Evolutionary conservation across 2,329 filamentous ascomycete species (phyloP), one percentile per base, ranked within the genome.

Genomic region (Polytolypa hystricis): DNA sequence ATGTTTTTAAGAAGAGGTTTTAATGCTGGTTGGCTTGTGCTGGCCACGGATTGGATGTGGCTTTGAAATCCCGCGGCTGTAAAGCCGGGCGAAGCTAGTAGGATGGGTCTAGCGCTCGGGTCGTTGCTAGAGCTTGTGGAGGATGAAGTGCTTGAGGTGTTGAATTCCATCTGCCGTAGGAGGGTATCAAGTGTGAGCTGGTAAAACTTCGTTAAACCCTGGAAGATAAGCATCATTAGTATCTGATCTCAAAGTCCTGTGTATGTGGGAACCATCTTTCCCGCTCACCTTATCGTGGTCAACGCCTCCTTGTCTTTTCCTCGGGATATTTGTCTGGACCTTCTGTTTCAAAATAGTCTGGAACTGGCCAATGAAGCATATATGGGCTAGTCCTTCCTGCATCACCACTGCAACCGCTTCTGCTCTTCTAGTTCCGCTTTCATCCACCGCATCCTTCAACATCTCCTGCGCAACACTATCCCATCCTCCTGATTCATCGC

Each of bases 331-430:
- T 48, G 63, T 60, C 46, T 68, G 65, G 17, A 69, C 52, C 38
- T 64, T 66, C 42, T 69, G 66, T 48, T 65, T 65, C 38, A 69
- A 42, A 32, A 69, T 58, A 8, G 66, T 69, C 45, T 66, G 64
- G 27, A 63, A 64, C 36, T 67, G 65, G 3, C 65, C 67, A 40
- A 69, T 62, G 39, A 69, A 66, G 42, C 64, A 67, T n/a, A 69
- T 65, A 51, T 68, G 65, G 4, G 65, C 66, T 8, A 70, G 35
- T 1, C 64, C 66, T 45, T 96, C 89, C 50, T 93, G 84, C 81
- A 98, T 89, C 16, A 96, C 83, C 1, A 96, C 80, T 0, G 91
- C 89, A 38, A 86, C 84, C 12, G 93, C 72, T 43, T 89, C 81
- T 1, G 85, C 86, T 43, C 82, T 78, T 51, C 80, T 79, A 46